Percentiles rank a stretch among this genome's conserved stretches.
Evolutionary conservation across 306 rosid species (phyloP).

Genomic region (Cicer cuneatum): DNA sequence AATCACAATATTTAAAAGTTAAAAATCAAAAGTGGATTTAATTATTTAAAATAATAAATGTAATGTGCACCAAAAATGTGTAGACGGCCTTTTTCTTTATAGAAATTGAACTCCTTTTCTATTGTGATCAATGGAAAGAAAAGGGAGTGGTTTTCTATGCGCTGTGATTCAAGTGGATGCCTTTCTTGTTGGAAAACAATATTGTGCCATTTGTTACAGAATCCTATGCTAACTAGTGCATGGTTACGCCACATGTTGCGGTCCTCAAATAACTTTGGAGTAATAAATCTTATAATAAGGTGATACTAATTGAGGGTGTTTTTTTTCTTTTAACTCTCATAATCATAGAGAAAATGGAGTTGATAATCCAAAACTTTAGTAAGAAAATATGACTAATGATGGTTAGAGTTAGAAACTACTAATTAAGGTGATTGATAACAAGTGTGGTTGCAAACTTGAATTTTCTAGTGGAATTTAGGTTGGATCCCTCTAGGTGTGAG

Average conservation of each 20-base stretch:
- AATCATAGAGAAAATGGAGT: too few relatives aligned
- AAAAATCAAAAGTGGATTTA: neutral
- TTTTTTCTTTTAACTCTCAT: too few relatives aligned
- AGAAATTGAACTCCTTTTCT: neutral
- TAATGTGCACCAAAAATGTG: neutral
- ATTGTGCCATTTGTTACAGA: conserved; percentile 19
- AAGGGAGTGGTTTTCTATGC: neutral
- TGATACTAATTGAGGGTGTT: too few relatives aligned
- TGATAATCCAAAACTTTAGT: too few relatives aligned
- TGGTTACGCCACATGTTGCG: conserved; percentile 3
- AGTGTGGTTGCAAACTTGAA: too few relatives aligned
- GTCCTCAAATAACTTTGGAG: conserved; percentile 7
- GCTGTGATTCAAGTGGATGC: conserved; percentile 8
- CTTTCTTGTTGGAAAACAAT: conserved; percentile 15
- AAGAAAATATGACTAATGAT: too few relatives aligned
- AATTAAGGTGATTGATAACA: too few relatives aligned
- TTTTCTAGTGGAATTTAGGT: too few relatives aligned
- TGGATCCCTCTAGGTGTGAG: too few relatives aligned
- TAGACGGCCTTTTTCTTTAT: neutral
- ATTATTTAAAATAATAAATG: neutral
- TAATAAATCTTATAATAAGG: too few relatives aligned
- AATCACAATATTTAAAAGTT: too few relatives aligned
- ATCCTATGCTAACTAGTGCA: conserved; percentile 30
- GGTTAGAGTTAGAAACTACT: too few relatives aligned
- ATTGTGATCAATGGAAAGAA: neutral